A percentile compares a stretch with the other conserved stretches of the same genome.
Evolutionary conservation across 306 rosid species (phyloP).

Genomic region (Gastrolobium bilobum): DNA sequence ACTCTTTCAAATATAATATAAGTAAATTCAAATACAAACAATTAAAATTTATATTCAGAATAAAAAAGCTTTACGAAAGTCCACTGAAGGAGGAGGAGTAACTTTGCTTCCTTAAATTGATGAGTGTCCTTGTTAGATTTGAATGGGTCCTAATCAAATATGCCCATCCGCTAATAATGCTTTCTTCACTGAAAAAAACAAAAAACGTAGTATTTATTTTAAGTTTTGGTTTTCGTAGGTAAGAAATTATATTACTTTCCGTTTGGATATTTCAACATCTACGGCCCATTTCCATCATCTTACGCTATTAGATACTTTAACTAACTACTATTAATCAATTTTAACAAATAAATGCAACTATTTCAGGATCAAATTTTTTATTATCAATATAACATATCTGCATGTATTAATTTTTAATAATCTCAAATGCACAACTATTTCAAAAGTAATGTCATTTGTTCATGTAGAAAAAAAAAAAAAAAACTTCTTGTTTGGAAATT

Average conservation of each 20-base stretch:
- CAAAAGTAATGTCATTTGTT: not conserved
- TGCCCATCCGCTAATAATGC: not conserved
- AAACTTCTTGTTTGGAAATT: not conserved
- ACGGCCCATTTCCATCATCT: not conserved
- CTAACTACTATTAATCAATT: slow-evolving; percentile 1
- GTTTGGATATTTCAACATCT: not conserved
- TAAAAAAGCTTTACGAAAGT: not conserved
- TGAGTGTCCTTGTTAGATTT: not conserved
- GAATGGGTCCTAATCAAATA: not conserved
- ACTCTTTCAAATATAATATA: not conserved
- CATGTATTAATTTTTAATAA: not conserved
- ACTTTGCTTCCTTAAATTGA: not conserved
- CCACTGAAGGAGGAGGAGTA: not conserved
- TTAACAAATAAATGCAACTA: not conserved
- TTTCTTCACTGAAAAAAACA: slow-evolving; percentile 4
- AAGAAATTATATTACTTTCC: not conserved
- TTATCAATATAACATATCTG: not conserved
- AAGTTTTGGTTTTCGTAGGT: not conserved
- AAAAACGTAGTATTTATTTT: not conserved
- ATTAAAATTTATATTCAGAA: not conserved
- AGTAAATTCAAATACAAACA: not conserved
- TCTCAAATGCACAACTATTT: not conserved
- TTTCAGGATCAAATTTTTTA: not conserved
- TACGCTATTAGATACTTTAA: not conserved
- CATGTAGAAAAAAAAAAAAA: not conserved